Conservation (phyloP, 192 early-diverging fungal genomes). For the Coemansia sp. region DNA sequence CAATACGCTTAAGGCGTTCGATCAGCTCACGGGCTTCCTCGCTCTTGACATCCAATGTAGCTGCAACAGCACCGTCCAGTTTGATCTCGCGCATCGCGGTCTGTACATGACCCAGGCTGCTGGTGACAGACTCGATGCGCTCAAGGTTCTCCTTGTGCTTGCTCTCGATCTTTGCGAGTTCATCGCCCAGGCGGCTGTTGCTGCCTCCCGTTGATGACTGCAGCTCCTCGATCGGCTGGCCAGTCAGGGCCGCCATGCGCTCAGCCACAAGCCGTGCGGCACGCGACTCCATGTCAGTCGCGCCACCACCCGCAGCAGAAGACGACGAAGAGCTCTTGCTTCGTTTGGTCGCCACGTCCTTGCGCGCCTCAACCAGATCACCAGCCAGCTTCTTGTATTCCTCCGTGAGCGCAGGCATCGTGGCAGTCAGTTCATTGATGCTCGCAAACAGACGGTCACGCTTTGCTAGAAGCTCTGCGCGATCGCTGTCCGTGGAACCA, state of each 20-base stretch:
- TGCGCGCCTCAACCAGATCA: slow-evolving; percentile 28
- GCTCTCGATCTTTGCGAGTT: slow-evolving; percentile 23
- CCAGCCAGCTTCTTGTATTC: slow-evolving; percentile 31
- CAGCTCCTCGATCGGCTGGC: slow-evolving; percentile 27
- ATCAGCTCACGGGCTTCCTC: slow-evolving; percentile 39
- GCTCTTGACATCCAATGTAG: slow-evolving; percentile 24
- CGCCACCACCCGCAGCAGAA: neutral
- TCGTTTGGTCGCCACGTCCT: slow-evolving; percentile 15
- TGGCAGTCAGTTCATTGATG: slow-evolving; percentile 22
- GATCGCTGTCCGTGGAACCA: slow-evolving; percentile 3
- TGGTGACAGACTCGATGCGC: slow-evolving; percentile 30
- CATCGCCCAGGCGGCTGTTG: slow-evolving; percentile 9
- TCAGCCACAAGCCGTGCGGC: slow-evolving; percentile 49
- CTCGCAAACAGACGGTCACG: slow-evolving; percentile 25
- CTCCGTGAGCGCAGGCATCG: slow-evolving; percentile 24
- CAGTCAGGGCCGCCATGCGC: slow-evolving; percentile 51
- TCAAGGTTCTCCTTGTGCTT: slow-evolving; percentile 24
- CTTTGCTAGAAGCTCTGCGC: slow-evolving; percentile 24
- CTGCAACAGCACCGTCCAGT: neutral
- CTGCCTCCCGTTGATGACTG: neutral
- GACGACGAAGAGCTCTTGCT: neutral
- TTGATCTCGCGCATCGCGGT: slow-evolving; percentile 17
- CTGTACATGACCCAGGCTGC: slow-evolving; percentile 25
- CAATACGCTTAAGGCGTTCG: slow-evolving; percentile 25
- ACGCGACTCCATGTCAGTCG: slow-evolving; percentile 29